These are phyloP conservation scores for Vigna nakashimae DNA, from an alignment of 306 rosid genomes.

Conservation along the genomic window DNA sequence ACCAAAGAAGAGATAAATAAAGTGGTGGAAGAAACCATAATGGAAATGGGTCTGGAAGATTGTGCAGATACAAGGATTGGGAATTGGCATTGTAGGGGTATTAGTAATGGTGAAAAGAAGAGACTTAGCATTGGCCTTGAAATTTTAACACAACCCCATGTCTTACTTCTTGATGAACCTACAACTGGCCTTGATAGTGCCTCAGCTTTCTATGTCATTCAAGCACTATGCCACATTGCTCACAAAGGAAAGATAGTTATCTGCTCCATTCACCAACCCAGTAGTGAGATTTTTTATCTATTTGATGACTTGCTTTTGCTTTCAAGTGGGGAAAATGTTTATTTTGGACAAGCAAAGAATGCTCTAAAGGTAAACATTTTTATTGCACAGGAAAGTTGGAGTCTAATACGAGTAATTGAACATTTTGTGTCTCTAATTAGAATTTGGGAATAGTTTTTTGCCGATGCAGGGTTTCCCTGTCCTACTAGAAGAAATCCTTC, in stretches of 20 bases:
- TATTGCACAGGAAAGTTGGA: too few species aligned
- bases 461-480: slow-evolving; percentile 75
- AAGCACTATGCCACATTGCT: slow-evolving; percentile 67
- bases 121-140: slow-evolving; percentile 80
- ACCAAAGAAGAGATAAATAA: slow-evolving; percentile 57
- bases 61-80: slow-evolving; percentile 74
- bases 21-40: slow-evolving; percentile 58
- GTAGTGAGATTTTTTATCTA: slow-evolving; percentile 67
- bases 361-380: slow-evolving; percentile 60
- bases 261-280: slow-evolving; percentile 77
- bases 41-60: slow-evolving; percentile 78
- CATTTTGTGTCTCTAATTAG: background rate
- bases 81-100: slow-evolving; percentile 77
- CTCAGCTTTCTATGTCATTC: slow-evolving; percentile 72
- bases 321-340: slow-evolving; percentile 71
- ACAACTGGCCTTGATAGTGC: slow-evolving; percentile 91
- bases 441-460: slow-evolving; percentile 68
- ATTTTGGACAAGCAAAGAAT: slow-evolving; percentile 65
- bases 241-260: slow-evolving; percentile 65
- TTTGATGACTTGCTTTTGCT: slow-evolving; percentile 77
- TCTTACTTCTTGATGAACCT: slow-evolving; percentile 83
- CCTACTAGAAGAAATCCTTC: slow-evolving; percentile 76
- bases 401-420: too few species aligned
- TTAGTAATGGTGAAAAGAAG: slow-evolving; percentile 83
- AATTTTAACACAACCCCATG: slow-evolving; percentile 65